These are phyloP conservation scores for Acanthamoeba healyi DNA, from an alignment of 208 protist genomes.

Conservation along the genomic window DNA sequence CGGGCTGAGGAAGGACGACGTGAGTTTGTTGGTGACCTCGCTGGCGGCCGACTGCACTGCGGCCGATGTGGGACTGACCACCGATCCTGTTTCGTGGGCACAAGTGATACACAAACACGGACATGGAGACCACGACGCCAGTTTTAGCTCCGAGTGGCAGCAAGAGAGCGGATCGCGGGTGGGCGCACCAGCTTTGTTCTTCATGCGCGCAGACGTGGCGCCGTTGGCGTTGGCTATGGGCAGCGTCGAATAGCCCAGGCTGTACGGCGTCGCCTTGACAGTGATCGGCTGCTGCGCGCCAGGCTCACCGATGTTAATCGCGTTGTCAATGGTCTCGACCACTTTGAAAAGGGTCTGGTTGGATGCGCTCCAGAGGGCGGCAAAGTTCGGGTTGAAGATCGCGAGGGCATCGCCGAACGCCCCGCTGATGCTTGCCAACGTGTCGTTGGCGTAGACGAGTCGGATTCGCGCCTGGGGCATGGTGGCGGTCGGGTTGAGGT, in stretches of 20 bases:
- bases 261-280: neutral
- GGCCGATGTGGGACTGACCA: neutral
- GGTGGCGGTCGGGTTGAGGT: neutral
- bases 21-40: neutral
- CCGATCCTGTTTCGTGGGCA: no score
- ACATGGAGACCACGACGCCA: no score
- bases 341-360: neutral
- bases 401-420: neutral
- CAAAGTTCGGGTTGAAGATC: neutral
- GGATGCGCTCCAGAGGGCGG: neutral
- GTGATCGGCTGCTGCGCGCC: neutral
- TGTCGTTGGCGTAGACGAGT: neutral
- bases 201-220: neutral
- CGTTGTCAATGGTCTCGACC: neutral
- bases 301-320: neutral
- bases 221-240: neutral
- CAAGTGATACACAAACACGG: no score
- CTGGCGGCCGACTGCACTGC: neutral
- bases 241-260: neutral
- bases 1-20: neutral
- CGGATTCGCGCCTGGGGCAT: neutral
- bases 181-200: neutral
- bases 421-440: neutral
- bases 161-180: no score
- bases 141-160: no score